These are phyloP conservation scores for Tetrahymena malaccensis DNA, from an alignment of 73 alveolate genomes.

Conservation along the genomic window DNA sequence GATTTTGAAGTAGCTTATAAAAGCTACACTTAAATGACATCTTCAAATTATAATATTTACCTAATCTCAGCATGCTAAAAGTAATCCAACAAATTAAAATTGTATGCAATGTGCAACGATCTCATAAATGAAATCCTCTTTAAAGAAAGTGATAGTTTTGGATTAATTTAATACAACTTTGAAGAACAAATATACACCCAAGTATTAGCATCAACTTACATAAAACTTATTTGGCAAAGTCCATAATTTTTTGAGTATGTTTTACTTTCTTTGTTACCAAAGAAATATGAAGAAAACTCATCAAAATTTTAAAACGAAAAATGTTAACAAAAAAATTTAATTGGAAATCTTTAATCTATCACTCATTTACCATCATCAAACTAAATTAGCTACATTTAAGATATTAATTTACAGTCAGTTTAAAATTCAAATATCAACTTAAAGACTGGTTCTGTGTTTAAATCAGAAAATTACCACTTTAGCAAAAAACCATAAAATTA, in stretches of 20 bases:
- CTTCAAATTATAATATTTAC: neutral
- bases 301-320: neutral
- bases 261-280: neutral
- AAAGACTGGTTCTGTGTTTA: too few relatives aligned
- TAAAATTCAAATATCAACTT: too few relatives aligned
- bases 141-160: neutral
- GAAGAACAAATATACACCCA: neutral
- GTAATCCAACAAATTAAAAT: neutral
- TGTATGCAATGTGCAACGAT: neutral
- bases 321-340: neutral
- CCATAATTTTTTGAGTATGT: neutral
- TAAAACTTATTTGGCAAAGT: too few relatives aligned
- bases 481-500: too few relatives aligned
- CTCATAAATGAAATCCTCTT: neutral
- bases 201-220: neutral
- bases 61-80: neutral
- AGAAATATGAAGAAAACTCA: neutral
- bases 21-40: neutral
- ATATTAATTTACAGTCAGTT: too few relatives aligned
- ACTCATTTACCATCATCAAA: too few relatives aligned
- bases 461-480: too few relatives aligned
- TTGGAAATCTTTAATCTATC: neutral
- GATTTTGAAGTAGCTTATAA: neutral
- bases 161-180: neutral
- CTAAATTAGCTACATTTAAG: too few relatives aligned